Conservation (phyloP, 768 basidiomycete genomes). For the Naematelia aurantialba region DNA sequence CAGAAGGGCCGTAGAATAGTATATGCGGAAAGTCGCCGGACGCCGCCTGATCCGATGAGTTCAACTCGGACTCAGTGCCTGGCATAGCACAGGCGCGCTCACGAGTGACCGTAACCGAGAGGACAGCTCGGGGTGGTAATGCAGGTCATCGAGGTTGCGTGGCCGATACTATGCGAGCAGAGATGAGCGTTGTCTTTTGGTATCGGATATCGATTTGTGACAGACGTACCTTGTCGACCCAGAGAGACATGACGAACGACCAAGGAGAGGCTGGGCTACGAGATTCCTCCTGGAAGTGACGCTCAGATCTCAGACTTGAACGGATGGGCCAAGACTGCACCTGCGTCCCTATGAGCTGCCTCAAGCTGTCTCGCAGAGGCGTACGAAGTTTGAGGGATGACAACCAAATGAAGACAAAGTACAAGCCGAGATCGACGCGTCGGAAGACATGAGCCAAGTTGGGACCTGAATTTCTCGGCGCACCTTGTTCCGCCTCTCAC, state of each 20-base stretch:
- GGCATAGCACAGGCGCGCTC: background rate
- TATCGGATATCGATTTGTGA: background rate
- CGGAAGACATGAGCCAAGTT: background rate
- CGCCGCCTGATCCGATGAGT: conserved; percentile 58
- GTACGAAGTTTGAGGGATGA: too few species aligned
- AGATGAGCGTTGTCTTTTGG: background rate
- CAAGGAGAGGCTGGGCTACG: background rate
- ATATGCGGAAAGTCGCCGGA: conserved; percentile 96
- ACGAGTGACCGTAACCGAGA: conserved; percentile 75
- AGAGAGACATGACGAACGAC: conserved; percentile 52
- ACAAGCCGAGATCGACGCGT: conserved; percentile 4
- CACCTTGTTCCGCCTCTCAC: too few species aligned
- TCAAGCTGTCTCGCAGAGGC: too few species aligned
- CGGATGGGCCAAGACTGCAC: too few species aligned
- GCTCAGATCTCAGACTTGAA: too few species aligned
- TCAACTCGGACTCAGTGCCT: conserved; percentile 6
- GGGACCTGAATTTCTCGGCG: too few species aligned
- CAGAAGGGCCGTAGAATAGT: conserved; percentile 94
- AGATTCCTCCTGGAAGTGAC: too few species aligned
- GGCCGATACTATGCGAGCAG: conserved; percentile 67
- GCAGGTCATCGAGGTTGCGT: conserved; percentile 72
- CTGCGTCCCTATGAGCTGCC: too few species aligned
- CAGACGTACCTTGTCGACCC: conserved; percentile 58
- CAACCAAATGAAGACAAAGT: too few species aligned
- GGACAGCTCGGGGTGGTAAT: conserved; percentile 81